Conservation (phyloP, 441 rosid genomes). For the Manihot esculenta region DNA sequence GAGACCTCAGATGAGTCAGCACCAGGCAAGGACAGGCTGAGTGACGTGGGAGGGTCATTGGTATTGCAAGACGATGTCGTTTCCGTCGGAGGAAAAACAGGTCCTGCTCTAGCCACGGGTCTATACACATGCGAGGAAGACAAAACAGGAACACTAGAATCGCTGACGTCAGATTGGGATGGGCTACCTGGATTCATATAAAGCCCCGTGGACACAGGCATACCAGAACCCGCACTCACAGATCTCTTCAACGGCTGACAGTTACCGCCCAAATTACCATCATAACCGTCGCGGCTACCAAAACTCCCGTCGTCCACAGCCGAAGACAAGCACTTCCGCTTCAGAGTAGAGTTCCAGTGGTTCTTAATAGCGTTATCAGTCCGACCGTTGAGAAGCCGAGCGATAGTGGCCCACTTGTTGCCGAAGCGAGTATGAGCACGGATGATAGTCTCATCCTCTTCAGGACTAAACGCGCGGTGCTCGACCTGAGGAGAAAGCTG, state of each 20-base stretch:
- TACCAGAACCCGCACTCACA: constrained; percentile 53
- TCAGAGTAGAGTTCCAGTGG: constrained; percentile 80
- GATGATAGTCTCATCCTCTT: constrained; percentile 67
- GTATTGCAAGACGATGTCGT: constrained; percentile 41
- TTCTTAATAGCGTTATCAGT: constrained; percentile 83
- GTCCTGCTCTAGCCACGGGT: constrained; percentile 52
- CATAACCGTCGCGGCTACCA: constrained; percentile 28
- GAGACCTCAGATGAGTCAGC: constrained; percentile 41
- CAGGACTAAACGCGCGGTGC: constrained; percentile 61
- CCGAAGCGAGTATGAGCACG: constrained; percentile 64
- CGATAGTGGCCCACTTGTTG: constrained; percentile 84
- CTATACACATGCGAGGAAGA: constrained; percentile 42
- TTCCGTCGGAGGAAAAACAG: constrained; percentile 40
- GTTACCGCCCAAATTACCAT: constrained; percentile 29
- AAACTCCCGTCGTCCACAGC: constrained; percentile 18
- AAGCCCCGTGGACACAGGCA: constrained; percentile 47
- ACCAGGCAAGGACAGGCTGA: constrained; percentile 71
- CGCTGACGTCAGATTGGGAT: constrained; percentile 72
- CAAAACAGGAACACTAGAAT: constrained; percentile 49
- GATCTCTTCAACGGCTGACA: constrained; percentile 60
- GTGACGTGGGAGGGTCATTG: constrained; percentile 53
- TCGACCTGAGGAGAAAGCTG: constrained; percentile 80
- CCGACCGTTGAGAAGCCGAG: constrained; percentile 67
- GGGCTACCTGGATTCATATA: constrained; percentile 66
- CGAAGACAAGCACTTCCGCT: constrained; percentile 55